Evolutionary conservation across 2,329 filamentous ascomycete species (phyloP), one percentile per base, ranked within the genome.

Genomic region (Diaporthe sp.): DNA sequence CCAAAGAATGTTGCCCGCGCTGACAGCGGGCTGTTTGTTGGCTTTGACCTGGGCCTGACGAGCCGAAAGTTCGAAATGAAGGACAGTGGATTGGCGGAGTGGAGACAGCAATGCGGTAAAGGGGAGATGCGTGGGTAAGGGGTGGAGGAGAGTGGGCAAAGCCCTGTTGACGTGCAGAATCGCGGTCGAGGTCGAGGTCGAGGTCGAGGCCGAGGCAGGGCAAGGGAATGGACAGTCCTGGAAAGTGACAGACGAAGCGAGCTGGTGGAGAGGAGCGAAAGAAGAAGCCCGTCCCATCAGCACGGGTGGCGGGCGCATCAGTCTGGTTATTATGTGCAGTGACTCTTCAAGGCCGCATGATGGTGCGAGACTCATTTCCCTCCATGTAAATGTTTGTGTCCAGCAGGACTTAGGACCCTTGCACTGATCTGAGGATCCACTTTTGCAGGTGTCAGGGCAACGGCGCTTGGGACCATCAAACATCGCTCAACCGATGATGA

Each of bases 301-400:
- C 39, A 28, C 39, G 22, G 71, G 34, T 25, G 71, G 31, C n/a
- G 31, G 28, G 28, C 42, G 22, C 34, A 53, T 7, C 44, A 37
- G 22, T 46, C 31, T 37, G 57, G 15, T 74, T 74, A 31, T 60
- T 70, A 55, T 55, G 31, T 57, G 34, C 19, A 15, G 49, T 71
- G 67, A 31, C 8, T 25, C 25, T 28, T 58, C 7, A 31, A 42
- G 51, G 49, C 58, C 42, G 74, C 61, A 75, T 73, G 71, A 68
- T 75, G 74, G 74, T 67, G 71, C 74, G 37, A 75, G 71, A 72
- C 60, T 73, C 74, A 75, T 75, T 73, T 75, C 74, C 74, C 70
- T 39, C n/a, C 46, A n/a, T 73, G 51, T 61, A 25, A 51, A 60
- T 61, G 58, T 55, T 60, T 58, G 68, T 53, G 53, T 39, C 65